Evolutionary conservation across 768 basidiomycete genomes (phyloP), one percentile per base, ranked within the genome.

Genomic region (Tulasnella sp.): DNA sequence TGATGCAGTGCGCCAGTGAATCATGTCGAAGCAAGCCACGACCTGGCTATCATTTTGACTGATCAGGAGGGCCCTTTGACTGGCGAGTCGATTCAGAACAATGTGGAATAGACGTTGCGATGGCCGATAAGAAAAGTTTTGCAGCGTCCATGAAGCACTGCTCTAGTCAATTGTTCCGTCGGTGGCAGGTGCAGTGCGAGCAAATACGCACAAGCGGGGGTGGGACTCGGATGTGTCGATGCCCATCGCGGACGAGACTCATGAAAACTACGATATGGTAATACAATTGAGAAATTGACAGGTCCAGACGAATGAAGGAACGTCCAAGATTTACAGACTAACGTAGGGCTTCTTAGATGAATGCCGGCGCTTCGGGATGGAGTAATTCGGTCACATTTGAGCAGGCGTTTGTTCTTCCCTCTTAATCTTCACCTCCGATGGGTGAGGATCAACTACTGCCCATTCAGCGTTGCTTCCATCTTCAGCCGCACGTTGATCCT

Each of bases 401-500:
- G 28, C 28, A 3, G 58, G 58, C n/a, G 28, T 24, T 3, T 60
- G 16, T 24, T 60, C 64, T 31, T 69, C 64, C 28, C 14, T 22
- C 31, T 69, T 69, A 18, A 69, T 34, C 31, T 31, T 28, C 4
- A 31, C 4, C 64, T 37, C 64, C 64, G 64, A 28, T 69, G n/a
- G 64, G 64, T 69, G 64, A 37, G 46, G 40, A 11, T 76, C 75
- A 44, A 76, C 75, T 34, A 48, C 75, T 42, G 75, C 75, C 75
- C 75, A 76, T 37, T 54, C 75, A n/a, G 54, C 75, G 28, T 20
- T 76, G 75, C 75, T 76, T 1, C 46, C 46, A 42, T 42, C 46
- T 20, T 31, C 64, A 5, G 28, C 14, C 14, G 2, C 64, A 28
- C 64, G 64, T 28, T 69, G 64, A 11, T 76, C 75, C 37, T 76